These are phyloP conservation scores for Tolypocladium ophioglossoides DNA, from an alignment of 2,329 filamentous ascomycete species.

Conservation along the genomic window DNA sequence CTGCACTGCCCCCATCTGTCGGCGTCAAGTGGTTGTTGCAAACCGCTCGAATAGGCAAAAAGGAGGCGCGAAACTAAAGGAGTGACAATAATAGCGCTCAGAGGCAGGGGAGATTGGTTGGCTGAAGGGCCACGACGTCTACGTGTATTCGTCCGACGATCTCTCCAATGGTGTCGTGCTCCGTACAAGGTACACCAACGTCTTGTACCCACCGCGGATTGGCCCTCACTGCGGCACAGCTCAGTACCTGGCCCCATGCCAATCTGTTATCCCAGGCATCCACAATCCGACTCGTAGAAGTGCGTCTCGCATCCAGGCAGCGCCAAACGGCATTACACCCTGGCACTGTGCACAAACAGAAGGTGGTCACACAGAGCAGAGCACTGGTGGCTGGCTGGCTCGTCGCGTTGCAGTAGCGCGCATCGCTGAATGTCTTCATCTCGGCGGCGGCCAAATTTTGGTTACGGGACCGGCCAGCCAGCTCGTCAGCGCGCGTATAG, in stretches of 20 bases:
- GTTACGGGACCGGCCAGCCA: too few species aligned
- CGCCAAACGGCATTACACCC: background rate
- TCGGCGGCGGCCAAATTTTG: background rate
- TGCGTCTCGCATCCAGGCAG: too few species aligned
- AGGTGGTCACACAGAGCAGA: too few species aligned
- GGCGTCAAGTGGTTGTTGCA: background rate
- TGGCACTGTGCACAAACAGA: too few species aligned
- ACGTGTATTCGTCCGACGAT: slow-evolving; percentile 4
- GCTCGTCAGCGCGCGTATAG: too few species aligned
- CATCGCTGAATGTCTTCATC: background rate
- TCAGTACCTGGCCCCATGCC: background rate
- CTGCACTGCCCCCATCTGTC: background rate
- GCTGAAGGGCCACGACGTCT: background rate
- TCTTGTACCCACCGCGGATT: too few species aligned
- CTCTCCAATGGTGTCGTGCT: background rate
- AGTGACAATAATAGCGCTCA: background rate
- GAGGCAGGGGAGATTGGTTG: slow-evolving; percentile 1
- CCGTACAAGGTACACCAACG: too few species aligned
- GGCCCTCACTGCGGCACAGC: background rate
- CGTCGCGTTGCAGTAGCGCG: too few species aligned
- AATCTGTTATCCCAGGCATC: too few species aligned
- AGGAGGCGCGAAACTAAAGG: background rate
- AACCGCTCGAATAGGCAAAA: background rate
- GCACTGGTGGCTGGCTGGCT: too few species aligned
- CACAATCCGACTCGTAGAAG: too few species aligned